Evolutionary conservation across 208 protist genomes (phyloP), one percentile per base, ranked within the genome.

Genomic region (Strigomonas culicis): DNA sequence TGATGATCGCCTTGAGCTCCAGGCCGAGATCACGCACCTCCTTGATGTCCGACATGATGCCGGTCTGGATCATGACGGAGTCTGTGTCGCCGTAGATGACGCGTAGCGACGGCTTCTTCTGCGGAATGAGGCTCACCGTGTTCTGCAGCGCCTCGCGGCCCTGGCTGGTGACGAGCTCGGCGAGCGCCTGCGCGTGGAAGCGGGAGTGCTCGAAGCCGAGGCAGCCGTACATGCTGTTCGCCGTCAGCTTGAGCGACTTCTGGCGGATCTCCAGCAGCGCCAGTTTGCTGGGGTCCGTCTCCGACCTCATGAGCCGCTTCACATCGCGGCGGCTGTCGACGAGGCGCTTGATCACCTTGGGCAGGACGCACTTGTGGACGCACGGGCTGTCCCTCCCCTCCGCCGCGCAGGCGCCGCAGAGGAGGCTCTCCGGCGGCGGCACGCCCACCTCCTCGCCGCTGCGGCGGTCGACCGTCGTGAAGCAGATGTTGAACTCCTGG

Each of bases 401-500:
- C 1, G 64, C 63, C 21, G 74, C 77, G 68, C 93, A 97, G 31
- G 71, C 64, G 50, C 30, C 43, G 59, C 93, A 97, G 70, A 92
- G 79, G 30, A 97, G 76, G 31, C 72, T 85, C 49, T 90, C 84
- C 4, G 79, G 82, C 15, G 79, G 74, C n/a, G 87, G 84, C 24
- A 95, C 73, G 10, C 83, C 73, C 1, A 76, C 72, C 50, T 80
- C 70, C 49, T 74, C 63, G 22, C 70, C 72, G 19, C 71, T 72
- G 24, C 67, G 53, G 1, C 84, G 71, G 43, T 91, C 68, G 24
- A 99, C 85, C 0, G 99, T 99, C 13, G 99, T 99, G 81, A 99
- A 99, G 88, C 99, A 99, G 46, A 99, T 96, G 84, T 99, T 99
- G 80, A 98, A 99, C 83, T 99, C 99, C 72, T 99, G 96, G 68